phyloP scores from a whole-genome alignment of 2,329 filamentous ascomycete species.

The Gremmenia infestans region DNA sequence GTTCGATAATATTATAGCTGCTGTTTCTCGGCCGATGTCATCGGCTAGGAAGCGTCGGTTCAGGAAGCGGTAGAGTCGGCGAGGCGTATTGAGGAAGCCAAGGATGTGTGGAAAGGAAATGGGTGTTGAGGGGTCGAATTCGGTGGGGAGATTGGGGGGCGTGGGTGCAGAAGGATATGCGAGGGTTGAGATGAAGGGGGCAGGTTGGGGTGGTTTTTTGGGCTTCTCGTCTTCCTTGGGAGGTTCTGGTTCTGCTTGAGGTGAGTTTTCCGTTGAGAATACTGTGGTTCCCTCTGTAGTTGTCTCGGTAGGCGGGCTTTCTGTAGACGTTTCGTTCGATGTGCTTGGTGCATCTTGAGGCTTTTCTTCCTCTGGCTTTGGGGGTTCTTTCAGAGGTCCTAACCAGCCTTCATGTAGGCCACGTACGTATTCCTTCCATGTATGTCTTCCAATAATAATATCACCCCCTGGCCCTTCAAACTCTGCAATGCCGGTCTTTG shows the following conservation, averaged over 20 bases:
- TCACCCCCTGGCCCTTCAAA: constrained; percentile 76
- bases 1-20: constrained; percentile 68
- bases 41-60: constrained; percentile 83
- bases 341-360: constrained; percentile 12
- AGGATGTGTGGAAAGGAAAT: constrained; percentile 85
- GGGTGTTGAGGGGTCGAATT: constrained; percentile 67
- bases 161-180: constrained; percentile 66
- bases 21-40: constrained; percentile 79
- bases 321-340: constrained; percentile 19
- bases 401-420: constrained; percentile 96
- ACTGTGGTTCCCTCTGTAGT: constrained; percentile 20
- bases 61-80: constrained; percentile 81
- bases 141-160: constrained; percentile 60
- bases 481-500: constrained; percentile 61
- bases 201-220: constrained; percentile 56
- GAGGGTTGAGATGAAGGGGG: constrained; percentile 67
- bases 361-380: constrained; percentile 30
- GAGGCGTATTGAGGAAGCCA: constrained; percentile 85
- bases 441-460: constrained; percentile 81
- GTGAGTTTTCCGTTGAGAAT: constrained; percentile 20
- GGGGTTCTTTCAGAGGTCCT: constrained; percentile 68
- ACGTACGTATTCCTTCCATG: constrained; percentile 96
- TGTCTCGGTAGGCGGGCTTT: neutral
- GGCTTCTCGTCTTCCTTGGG: constrained; percentile 45
- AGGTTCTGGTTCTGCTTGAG: constrained; percentile 4